Conservation (phyloP, 23 red algal species). For the Gracilaria gracilis region DNA sequence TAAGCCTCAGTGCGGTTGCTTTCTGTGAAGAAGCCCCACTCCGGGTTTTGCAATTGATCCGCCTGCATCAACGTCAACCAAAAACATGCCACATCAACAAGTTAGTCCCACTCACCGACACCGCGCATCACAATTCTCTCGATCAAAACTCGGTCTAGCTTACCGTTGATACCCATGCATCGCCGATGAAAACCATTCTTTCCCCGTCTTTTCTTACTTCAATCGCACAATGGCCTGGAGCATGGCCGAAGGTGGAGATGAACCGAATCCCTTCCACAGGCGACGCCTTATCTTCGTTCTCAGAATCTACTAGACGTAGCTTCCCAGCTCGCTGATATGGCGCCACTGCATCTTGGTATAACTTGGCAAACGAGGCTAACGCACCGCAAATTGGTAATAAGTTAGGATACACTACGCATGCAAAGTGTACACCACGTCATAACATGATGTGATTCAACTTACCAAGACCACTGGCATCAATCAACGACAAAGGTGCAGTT, state of each 20-base stretch:
- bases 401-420: background rate
- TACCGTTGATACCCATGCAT: constrained; percentile 35
- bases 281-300: constrained; percentile 9
- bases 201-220: constrained; percentile 3
- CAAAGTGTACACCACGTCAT: too few relatives aligned
- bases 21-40: constrained; percentile 20
- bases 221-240: constrained; percentile 33
- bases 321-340: background rate
- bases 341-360: constrained; percentile 1
- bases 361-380: background rate
- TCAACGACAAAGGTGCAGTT: background rate
- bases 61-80: background rate
- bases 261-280: constrained; percentile 17
- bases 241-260: constrained; percentile 10
- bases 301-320: background rate
- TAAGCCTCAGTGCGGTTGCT: constrained; percentile 5
- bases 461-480: background rate
- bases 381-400: background rate
- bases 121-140: background rate
- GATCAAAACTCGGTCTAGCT: background rate
- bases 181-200: constrained; percentile 24
- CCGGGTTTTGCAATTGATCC: constrained; percentile 40
- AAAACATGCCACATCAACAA: background rate
- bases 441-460: background rate
- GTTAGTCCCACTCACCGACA: background rate